phyloP scores from a whole-genome alignment of 192 early-diverging fungal genomes.

The Pilaira anomala region DNA sequence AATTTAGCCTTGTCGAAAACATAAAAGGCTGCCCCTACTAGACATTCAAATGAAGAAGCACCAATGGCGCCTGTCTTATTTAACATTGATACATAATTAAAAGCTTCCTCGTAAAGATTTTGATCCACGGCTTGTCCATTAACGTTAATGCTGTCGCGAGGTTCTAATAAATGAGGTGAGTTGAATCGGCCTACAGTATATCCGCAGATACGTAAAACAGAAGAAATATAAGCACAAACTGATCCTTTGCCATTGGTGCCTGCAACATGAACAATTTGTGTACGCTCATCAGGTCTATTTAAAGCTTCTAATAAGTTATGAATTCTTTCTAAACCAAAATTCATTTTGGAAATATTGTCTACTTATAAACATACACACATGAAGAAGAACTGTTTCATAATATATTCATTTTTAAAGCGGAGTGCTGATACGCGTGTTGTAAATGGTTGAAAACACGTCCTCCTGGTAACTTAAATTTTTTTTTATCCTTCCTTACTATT shows the following conservation, averaged over 20 bases:
- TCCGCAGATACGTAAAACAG: conserved; percentile 27
- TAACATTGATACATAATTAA: conserved; percentile 37
- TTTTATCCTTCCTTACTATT: no score
- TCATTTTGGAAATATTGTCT: no score
- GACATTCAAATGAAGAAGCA: conserved; percentile 71
- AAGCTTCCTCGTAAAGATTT: conserved; percentile 39
- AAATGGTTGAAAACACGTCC: no score
- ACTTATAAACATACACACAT: neutral
- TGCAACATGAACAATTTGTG: conserved; percentile 67
- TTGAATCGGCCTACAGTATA: conserved; percentile 63
- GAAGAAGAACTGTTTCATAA: no score
- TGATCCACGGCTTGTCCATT: conserved; percentile 46
- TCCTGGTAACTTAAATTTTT: no score
- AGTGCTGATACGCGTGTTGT: no score
- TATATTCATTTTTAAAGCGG: no score
- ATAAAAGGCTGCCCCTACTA: conserved; percentile 57
- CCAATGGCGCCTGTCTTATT: conserved; percentile 39
- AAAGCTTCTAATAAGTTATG: conserved; percentile 37
- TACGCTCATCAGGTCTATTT: conserved; percentile 42
- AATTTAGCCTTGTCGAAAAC: conserved; percentile 56
- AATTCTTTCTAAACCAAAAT: conserved; percentile 55
- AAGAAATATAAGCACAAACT: conserved; percentile 57
- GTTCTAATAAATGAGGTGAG: conserved; percentile 73
- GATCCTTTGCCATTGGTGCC: conserved; percentile 93
- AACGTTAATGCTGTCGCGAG: conserved; percentile 63